Base-by-base conservation (phyloP, 805 yeast genomes). In the Ogataea polymorpha region DNA sequence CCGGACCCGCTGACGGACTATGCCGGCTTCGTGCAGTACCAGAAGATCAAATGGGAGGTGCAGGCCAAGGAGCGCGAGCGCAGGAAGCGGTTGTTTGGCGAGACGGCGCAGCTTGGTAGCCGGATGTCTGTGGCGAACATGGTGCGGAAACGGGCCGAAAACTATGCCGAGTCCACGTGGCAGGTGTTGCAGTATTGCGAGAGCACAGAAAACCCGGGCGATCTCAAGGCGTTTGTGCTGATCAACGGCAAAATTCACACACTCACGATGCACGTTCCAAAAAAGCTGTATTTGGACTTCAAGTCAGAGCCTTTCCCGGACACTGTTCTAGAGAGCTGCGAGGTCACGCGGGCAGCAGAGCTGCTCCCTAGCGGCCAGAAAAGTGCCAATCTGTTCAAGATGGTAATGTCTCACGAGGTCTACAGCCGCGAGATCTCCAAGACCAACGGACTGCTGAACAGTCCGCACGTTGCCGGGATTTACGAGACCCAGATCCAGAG, bases 31-130 rank as follows among this genome's bases (percentile, higher is more conserved):
- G 67, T 93, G 44, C 64, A 66, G 23, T 85, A 85, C 55, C 91
- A 86, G 62, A 89, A 91, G 61, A 73, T 79, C n/a, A 86, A 86
- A 56, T 93, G 99, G 99, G 76, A 67, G 35, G 67, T 79, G 10
- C 95, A 88, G 58, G 73, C 75, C n/a, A 76, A 77, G 46, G 84
- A 82, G 45, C 74, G 88, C 51, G 74, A 72, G 39, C 76, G 95
- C 54, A 74, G 97, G 56, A 72, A 72, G 40, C 81, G 79, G 48
- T 62, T 95, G 18, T 91, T 93, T 68, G 99, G 99, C 26, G 69
- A 71, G 23, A 67, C 74, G 6, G 31, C 44, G 16, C 31, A 51
- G 3, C 63, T 71, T 1, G 66, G 80, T 2, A 76, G 71, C 42
- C 68, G 86, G 49, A 71, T 81, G 12, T 61, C 77, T 4, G 80